Evolutionary conservation across 2,329 filamentous ascomycete species (phyloP).

Genomic region (Gnomoniopsis sp.): DNA sequence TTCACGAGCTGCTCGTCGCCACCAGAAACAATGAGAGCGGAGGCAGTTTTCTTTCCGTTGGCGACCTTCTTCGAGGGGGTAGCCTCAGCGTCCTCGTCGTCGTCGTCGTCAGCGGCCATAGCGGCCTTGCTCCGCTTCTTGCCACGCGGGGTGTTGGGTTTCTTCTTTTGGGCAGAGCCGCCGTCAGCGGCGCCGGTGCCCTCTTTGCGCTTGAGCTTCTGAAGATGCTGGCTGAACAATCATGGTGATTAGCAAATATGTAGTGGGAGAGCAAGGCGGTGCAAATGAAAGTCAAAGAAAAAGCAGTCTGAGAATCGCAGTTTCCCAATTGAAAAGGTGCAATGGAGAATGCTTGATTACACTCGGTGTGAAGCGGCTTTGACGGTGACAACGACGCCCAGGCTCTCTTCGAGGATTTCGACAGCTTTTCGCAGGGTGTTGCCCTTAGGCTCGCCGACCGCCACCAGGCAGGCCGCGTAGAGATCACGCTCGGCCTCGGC

Average conservation of each 20-base stretch:
- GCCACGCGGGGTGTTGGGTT: conserved; percentile 56
- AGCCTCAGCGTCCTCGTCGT: conserved; percentile 37
- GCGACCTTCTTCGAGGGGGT: conserved; percentile 16
- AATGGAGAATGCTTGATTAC: neutral
- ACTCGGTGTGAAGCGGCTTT: conserved; percentile 14
- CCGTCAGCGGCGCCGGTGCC: neutral
- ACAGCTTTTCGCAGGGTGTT: conserved; percentile 23
- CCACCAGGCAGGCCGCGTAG: conserved; percentile 24
- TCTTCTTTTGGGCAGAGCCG: neutral
- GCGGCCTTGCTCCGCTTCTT: conserved; percentile 76
- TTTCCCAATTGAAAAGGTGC: conserved; percentile 7
- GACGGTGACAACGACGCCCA: conserved; percentile 3
- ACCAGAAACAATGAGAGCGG: too few species aligned
- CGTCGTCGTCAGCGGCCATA: conserved; percentile 68
- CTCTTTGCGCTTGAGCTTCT: conserved; percentile 32
- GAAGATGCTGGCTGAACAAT: conserved; percentile 30
- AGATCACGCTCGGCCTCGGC: conserved; percentile 26
- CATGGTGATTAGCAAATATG: conserved; percentile 4
- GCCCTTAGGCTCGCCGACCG: conserved; percentile 22
- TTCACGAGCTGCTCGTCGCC: conserved; percentile 4
- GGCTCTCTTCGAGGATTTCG: conserved; percentile 19
- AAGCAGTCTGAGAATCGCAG: neutral
- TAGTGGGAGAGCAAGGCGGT: neutral
- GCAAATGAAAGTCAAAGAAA: neutral
- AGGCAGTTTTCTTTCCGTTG: too few species aligned